Conservation (phyloP, 306 rosid species). For the Quercus glauca region DNA sequence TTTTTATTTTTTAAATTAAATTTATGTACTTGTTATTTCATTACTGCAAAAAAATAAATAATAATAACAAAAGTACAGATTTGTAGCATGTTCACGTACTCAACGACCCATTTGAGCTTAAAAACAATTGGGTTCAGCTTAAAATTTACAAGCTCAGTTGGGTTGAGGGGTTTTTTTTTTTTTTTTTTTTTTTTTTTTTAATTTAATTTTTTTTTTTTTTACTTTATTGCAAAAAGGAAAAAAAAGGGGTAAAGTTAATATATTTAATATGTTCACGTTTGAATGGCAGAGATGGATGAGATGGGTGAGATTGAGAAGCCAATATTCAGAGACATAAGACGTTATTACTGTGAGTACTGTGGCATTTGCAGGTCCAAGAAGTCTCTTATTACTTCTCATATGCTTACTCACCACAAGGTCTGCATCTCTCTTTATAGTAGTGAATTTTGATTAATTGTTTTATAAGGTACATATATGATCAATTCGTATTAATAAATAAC, state of each 20-base stretch:
- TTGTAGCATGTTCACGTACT: too few relatives aligned
- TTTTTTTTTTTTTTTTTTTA: too few relatives aligned
- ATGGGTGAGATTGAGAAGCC: conserved; percentile 33
- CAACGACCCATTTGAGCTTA: too few relatives aligned
- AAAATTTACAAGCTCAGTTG: too few relatives aligned
- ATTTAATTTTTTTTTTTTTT: too few relatives aligned
- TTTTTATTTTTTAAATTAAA: too few relatives aligned
- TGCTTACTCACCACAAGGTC: conserved; percentile 67
- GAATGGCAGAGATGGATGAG: conserved; percentile 32
- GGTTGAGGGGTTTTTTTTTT: too few relatives aligned
- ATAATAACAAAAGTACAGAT: background rate
- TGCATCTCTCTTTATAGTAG: background rate
- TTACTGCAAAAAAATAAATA: background rate
- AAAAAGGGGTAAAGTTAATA: background rate
- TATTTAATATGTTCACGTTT: background rate
- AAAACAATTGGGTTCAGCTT: too few relatives aligned
- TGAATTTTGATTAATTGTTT: too few relatives aligned
- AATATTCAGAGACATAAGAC: conserved; percentile 46
- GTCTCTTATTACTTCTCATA: conserved; percentile 53
- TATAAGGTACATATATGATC: too few relatives aligned
- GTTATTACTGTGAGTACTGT: conserved; percentile 54
- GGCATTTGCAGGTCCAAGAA: conserved; percentile 74
- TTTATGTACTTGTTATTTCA: too few relatives aligned
- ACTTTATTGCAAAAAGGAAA: background rate
- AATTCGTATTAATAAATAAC: too few relatives aligned